Percentiles rank a stretch among this genome's conserved stretches.
These are phyloP conservation scores for Cladosporium sp. DNA, from an alignment of 2,329 filamentous ascomycete genomes.

Conservation along the genomic window DNA sequence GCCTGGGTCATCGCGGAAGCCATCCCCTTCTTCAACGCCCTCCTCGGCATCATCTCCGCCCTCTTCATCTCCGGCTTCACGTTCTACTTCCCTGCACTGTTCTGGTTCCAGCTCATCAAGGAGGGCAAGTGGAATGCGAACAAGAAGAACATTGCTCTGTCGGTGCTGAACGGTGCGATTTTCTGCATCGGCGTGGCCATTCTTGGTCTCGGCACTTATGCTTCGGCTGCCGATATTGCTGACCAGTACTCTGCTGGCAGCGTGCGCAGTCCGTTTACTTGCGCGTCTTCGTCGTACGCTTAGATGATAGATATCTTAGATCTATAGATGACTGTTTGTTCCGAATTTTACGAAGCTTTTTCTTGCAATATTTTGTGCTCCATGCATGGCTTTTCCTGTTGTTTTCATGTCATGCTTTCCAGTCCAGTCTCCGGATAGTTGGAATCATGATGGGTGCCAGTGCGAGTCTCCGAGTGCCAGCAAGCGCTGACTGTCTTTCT, in stretches of 20 bases:
- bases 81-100: conserved; percentile 36
- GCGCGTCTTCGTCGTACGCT: conserved; percentile 31
- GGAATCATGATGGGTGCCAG: too few relatives aligned
- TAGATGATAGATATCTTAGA: not conserved
- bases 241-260: conserved; percentile 32
- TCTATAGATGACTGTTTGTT: not conserved
- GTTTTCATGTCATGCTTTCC: too few relatives aligned
- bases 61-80: conserved; percentile 66
- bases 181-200: conserved; percentile 33
- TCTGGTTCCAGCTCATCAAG: conserved; percentile 44
- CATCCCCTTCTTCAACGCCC: conserved; percentile 66
- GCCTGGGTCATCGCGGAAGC: conserved; percentile 68
- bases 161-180: conserved; percentile 42
- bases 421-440: too few relatives aligned
- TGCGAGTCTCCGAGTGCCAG: too few relatives aligned
- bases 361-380: too few relatives aligned
- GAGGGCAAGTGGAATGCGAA: conserved; percentile 45
- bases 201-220: conserved; percentile 40
- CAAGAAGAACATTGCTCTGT: conserved; percentile 42
- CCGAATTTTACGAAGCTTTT: not conserved
- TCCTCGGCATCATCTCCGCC: conserved; percentile 62
- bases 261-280: conserved; percentile 40
- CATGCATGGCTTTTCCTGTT: too few relatives aligned
- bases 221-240: conserved; percentile 42
- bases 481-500: too few relatives aligned